Percentiles rank a stretch among this genome's conserved stretches.
Evolutionary conservation across 1,139 yeast species (phyloP).

Genomic region (Starmera stellimalicola): DNA sequence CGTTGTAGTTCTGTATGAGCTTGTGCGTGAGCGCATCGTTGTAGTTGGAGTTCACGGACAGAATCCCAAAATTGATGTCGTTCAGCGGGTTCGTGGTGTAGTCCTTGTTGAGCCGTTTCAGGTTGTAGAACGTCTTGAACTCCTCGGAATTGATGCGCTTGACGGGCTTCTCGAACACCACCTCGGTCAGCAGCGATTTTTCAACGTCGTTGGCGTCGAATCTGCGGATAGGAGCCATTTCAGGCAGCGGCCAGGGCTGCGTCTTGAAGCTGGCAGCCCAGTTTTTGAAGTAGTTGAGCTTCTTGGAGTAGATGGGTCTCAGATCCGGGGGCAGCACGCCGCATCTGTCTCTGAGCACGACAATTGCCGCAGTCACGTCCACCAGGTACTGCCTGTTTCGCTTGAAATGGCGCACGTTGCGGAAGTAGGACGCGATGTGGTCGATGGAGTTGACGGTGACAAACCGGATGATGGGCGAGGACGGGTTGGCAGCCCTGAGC

Average conservation of each 20-base stretch:
- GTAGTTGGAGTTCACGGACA: slow-evolving; percentile 27
- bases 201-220: slow-evolving; percentile 71
- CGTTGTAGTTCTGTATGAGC: slow-evolving; percentile 33
- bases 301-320: slow-evolving; percentile 64
- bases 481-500: slow-evolving; percentile 12
- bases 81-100: slow-evolving; percentile 59
- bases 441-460: slow-evolving; percentile 78
- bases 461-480: slow-evolving; percentile 55
- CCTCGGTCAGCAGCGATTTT: slow-evolving; percentile 69
- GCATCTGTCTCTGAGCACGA: slow-evolving; percentile 73
- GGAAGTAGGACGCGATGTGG: slow-evolving; percentile 48
- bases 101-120: slow-evolving; percentile 59
- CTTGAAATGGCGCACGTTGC: slow-evolving; percentile 23
- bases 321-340: slow-evolving; percentile 78
- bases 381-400: slow-evolving; percentile 41
- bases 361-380: slow-evolving; percentile 71
- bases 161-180: slow-evolving; percentile 39
- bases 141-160: slow-evolving; percentile 15
- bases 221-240: slow-evolving; percentile 50
- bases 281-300: slow-evolving; percentile 48
- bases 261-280: slow-evolving; percentile 43
- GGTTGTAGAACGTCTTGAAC: slow-evolving; percentile 39
- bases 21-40: slow-evolving; percentile 38
- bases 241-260: slow-evolving; percentile 73
- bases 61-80: slow-evolving; percentile 53